These are phyloP conservation scores for Triglochin maritima DNA, from an alignment of 106 monocot species.

Conservation along the genomic window DNA sequence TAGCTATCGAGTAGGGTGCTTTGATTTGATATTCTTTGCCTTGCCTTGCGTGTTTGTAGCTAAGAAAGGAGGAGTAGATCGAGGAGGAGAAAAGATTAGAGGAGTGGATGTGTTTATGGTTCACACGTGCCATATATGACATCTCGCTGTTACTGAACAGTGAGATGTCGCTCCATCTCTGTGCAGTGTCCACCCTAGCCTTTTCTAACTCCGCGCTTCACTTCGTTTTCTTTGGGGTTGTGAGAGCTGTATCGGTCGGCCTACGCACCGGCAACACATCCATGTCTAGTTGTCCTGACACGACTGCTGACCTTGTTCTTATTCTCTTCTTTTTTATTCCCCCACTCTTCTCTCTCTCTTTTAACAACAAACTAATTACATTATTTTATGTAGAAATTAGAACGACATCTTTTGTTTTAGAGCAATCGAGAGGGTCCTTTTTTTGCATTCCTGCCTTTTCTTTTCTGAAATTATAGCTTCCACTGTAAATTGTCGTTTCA, in stretches of 20 bases:
- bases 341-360: not conserved
- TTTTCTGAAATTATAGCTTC: too few species aligned
- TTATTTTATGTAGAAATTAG: too few species aligned
- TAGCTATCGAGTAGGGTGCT: too few species aligned
- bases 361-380: too few species aligned
- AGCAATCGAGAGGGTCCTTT: too few species aligned
- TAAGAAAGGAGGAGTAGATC: not conserved
- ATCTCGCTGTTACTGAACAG: not conserved
- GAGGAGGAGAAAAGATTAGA: not conserved
- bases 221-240: too few species aligned
- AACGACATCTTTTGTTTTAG: too few species aligned
- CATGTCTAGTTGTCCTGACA: constrained; percentile 2
- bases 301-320: not conserved
- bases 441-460: too few species aligned
- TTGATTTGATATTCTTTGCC: too few species aligned
- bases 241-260: constrained; percentile 2
- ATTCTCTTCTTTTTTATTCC: not conserved
- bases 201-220: not conserved
- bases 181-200: not conserved
- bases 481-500: too few species aligned
- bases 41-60: not conserved
- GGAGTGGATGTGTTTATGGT: too few species aligned
- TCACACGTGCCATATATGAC: not conserved
- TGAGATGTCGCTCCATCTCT: not conserved
- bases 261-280: constrained; percentile 2